Base-by-base conservation (phyloP, 441 rosid species). In the Croton setiger region DNA sequence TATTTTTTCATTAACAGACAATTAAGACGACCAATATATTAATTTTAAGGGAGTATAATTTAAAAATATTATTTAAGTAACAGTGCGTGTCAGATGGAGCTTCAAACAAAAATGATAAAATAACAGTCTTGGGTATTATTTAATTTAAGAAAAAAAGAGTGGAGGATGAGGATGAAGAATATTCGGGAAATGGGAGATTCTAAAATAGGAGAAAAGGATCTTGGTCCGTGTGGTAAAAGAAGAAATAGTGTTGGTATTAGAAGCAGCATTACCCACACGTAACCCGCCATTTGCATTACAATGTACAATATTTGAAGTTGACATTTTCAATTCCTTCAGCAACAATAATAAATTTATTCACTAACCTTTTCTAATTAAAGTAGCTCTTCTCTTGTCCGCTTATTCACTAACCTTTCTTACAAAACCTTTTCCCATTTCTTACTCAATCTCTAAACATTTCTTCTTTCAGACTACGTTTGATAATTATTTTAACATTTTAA, bases 221-320 rank as follows among this genome's bases (percentile, higher is more conserved):
- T 7, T 6, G 8, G 43, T 6, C 45, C 63, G 67, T 7, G 67
- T 63, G n/a, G n/a, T n/a, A 27, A 27, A 27, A 27, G 31, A 27
- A 27, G 31, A 27, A 27, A 27, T 27, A 27, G 31, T 66, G 72
- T 45, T 10, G 15, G 54, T 27, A 17, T 17, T 18, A 66, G 52
- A 60, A 35, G 36, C 62, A 53, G 4, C 73, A 67, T n/a, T 10
- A 58, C 48, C 51, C 60, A 64, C 20, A 31, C 18, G 18, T 39
- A 27, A 60, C 13, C 65, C 17, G n/a, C 65, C 61, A 57, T 41
- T 56, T 51, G 37, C 39, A 48, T 1, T 27, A 27, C 1, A 27
- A 27, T 27, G 31, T 27, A 27, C 1, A 27, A 27, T 27, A 27
- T 27, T 15, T 12, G 52, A 48, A 48, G 52, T 48, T 48, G 52